These are phyloP conservation scores for Dictyostelium discoideum DNA, from an alignment of 78 protist species.

Conservation along the genomic window DNA sequence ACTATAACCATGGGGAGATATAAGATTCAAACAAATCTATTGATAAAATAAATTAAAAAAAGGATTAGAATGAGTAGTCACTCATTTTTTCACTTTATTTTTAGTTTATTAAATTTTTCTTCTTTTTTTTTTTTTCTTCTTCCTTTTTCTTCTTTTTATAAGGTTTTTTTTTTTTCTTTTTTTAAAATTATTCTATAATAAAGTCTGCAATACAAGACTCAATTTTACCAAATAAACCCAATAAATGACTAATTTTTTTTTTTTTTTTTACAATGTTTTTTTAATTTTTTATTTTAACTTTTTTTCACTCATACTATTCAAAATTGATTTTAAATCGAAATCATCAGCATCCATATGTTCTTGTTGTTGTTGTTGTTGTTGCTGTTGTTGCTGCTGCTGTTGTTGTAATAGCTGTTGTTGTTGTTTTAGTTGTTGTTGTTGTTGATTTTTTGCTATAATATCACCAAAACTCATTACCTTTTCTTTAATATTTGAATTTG, in stretches of 20 bases:
- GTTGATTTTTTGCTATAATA: background rate
- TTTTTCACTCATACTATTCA: conserved; percentile 1
- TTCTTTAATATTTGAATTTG: background rate
- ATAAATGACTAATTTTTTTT: background rate
- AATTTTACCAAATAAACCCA: no score
- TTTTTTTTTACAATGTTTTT: background rate
- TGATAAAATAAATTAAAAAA: background rate
- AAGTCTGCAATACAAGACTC: no score
- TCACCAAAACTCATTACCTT: background rate
- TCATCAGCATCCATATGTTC: background rate
- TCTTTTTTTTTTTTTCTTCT: background rate
- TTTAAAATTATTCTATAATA: no score
- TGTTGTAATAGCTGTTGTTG: background rate
- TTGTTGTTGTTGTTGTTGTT: background rate
- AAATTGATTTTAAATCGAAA: conserved; percentile 12
- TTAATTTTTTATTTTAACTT: background rate
- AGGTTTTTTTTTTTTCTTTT: background rate
- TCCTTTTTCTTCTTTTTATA: background rate
- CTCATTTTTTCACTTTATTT: background rate
- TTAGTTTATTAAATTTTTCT: background rate
- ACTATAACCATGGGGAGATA: background rate
- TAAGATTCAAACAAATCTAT: background rate
- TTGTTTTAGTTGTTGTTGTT: background rate
- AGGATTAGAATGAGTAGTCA: background rate
- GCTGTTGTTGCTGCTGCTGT: background rate